A percentile compares a stretch with the other conserved stretches of the same genome.
Conservation (phyloP, 805 yeast genomes). For the Metschnikowia shivogae region DNA sequence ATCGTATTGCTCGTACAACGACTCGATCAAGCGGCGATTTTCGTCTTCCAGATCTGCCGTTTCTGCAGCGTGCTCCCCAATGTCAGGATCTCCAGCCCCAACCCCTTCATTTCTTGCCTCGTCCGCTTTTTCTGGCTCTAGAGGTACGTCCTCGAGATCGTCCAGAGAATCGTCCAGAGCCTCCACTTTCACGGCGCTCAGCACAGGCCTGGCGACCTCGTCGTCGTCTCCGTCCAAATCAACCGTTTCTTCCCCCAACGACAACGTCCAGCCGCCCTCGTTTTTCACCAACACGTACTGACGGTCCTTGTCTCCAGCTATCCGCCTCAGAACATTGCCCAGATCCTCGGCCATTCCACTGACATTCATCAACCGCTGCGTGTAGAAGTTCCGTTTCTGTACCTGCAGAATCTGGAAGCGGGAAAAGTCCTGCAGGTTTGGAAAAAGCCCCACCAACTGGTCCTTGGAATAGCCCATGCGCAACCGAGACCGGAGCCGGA, state of each 20-base stretch:
- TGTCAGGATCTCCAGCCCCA: background rate
- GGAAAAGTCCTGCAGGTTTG: slow-evolving; percentile 84
- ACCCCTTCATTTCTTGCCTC: background rate
- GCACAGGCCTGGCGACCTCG: background rate
- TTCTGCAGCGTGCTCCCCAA: no score
- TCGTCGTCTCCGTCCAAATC: slow-evolving; percentile 41
- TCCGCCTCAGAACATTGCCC: slow-evolving; percentile 46
- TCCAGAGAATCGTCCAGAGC: slow-evolving; percentile 18
- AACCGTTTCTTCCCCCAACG: slow-evolving; percentile 52
- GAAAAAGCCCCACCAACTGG: slow-evolving; percentile 79
- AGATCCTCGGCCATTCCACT: slow-evolving; percentile 70
- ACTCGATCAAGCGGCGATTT: slow-evolving; percentile 31
- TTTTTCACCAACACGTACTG: slow-evolving; percentile 72
- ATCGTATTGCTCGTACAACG: slow-evolving; percentile 31
- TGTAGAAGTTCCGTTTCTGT: slow-evolving; percentile 81
- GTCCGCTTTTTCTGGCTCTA: slow-evolving; percentile 8
- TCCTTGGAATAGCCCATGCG: slow-evolving; percentile 93
- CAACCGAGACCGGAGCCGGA: slow-evolving; percentile 78
- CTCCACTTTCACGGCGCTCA: background rate
- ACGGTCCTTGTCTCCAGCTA: slow-evolving; percentile 79
- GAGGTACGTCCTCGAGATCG: slow-evolving; percentile 24
- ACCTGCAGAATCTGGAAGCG: slow-evolving; percentile 91
- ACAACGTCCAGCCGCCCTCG: slow-evolving; percentile 80
- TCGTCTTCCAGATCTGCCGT: slow-evolving; percentile 23
- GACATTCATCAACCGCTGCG: slow-evolving; percentile 80